A percentile compares a stretch with the other conserved stretches of the same genome.
Conservation (phyloP, 179 eudicot genomes). For the Nepenthes alata region DNA sequence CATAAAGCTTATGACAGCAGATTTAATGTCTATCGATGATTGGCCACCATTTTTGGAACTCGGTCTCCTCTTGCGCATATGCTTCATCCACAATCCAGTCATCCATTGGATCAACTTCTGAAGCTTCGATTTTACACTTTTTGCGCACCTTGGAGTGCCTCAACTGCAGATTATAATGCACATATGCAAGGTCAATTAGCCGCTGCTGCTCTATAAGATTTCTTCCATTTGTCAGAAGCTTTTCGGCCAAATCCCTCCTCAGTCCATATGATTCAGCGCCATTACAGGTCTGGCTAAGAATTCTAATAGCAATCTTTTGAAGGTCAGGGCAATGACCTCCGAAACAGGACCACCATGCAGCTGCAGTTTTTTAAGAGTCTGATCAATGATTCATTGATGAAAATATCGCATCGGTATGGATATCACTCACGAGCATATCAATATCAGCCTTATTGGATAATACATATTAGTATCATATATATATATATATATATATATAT, state of each 20-base stretch:
- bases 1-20: too few species aligned
- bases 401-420: too few species aligned
- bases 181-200: conserved; percentile 22
- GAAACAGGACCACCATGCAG: conserved; percentile 44
- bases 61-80: background rate
- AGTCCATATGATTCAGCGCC: conserved; percentile 51
- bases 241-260: conserved; percentile 45
- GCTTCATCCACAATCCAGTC: conserved; percentile 29
- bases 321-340: conserved; percentile 52
- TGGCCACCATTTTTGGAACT: background rate
- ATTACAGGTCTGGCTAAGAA: conserved; percentile 54
- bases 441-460: too few species aligned
- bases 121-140: conserved; percentile 6
- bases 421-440: too few species aligned
- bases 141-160: conserved; percentile 16
- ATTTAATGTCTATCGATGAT: background rate
- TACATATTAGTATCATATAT: too few species aligned
- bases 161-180: conserved; percentile 45
- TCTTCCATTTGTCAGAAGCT: conserved; percentile 22
- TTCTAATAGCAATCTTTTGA: conserved; percentile 43
- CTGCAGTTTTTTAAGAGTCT: conserved; percentile 23
- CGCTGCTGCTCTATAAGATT: conserved; percentile 23
- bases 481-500: too few species aligned
- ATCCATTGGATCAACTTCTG: conserved; percentile 23
- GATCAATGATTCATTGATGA: too few species aligned